A percentile compares a stretch with the other conserved stretches of the same genome.
phyloP scores from a whole-genome alignment of 371 early-diverging fungal genomes.

The Actinomucor elegans region DNA sequence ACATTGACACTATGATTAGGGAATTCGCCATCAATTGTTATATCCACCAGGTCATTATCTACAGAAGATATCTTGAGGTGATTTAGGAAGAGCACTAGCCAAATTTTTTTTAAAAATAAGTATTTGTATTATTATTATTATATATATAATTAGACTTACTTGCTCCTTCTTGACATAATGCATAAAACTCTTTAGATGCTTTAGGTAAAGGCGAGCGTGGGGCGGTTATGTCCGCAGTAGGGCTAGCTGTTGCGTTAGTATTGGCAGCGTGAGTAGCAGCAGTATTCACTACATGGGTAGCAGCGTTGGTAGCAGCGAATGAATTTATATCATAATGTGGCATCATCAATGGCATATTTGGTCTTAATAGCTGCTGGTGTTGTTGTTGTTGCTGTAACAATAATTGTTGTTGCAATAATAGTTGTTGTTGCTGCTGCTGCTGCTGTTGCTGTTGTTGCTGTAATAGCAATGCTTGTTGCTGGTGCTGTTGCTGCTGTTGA shows the following conservation, averaged over 20 bases:
- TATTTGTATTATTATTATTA: slow-evolving; percentile 4
- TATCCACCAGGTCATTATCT: slow-evolving; percentile 6
- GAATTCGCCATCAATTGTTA: slow-evolving; percentile 26
- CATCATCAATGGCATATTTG: neutral
- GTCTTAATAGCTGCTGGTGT: slow-evolving; percentile 3
- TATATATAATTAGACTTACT: slow-evolving; percentile 20
- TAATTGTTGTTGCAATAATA: neutral
- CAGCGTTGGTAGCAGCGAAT: neutral
- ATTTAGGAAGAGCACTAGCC: no score
- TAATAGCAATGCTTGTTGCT: neutral
- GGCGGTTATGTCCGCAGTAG: neutral
- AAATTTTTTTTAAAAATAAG: no score
- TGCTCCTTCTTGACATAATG: slow-evolving; percentile 4
- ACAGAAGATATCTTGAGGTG: slow-evolving; percentile 1
- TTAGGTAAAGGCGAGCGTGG: slow-evolving; percentile 4
- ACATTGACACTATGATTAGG: slow-evolving; percentile 34
- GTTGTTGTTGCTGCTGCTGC: slow-evolving; percentile 6
- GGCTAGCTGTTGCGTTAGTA: neutral
- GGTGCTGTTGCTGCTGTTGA: slow-evolving; percentile 6
- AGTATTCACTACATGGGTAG: neutral
- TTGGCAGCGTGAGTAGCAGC: neutral
- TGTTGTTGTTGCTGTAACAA: slow-evolving; percentile 6
- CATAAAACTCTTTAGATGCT: slow-evolving; percentile 17
- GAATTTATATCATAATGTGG: neutral
- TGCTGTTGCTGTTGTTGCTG: slow-evolving; percentile 7